Base-by-base conservation (phyloP, 768 basidiomycete species). In the Suillus decipiens region DNA sequence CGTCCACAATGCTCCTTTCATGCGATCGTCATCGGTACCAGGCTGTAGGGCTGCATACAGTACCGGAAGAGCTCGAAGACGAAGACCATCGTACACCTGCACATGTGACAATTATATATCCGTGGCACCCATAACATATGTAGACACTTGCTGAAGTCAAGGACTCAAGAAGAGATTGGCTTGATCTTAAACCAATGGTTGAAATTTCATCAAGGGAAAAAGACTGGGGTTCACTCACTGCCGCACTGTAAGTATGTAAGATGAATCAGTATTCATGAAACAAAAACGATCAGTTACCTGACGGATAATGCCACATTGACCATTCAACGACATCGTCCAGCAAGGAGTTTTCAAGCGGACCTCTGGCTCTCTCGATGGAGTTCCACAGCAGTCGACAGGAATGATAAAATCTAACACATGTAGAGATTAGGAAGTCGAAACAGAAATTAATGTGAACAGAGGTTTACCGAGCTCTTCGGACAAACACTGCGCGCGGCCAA, bases 1-100 rank as follows among this genome's bases (percentile, higher is more conserved):
- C 5, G 89, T 88, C 86, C 92, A 94, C 22, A 95, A 75, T 3
- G 92, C 91, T 11, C 95, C 95, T 77, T 97, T 96, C 88, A 95
- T 92, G n/a, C 90, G 83, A 72, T 94, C 92, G 68, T 92, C 92
- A 43, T 95, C 93, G 22, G 82, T 83, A 3, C 89, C 92, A 7
- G 88, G 86, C 57, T 84, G 80, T 59, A 90, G 75, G 5, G 85
- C 83, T 45, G 79, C 73, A 64, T 86, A 84, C n/a, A 90, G 72
- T 48, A 77, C 64, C 10, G 89, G 88, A 22, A 89, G 77, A 42
- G 83, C 82, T n/a, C 89, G 84, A 17, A 80, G 81, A 39, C 87
- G 80, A 42, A 89, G 82, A 5, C 89, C 90, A 69, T 92, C 90
- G 68, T 87, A 91, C 3, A 80, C 73, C 89, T 90, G 50, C 5